Base-by-base conservation (phyloP, 1,139 yeast species). In the Blastobotrys capitulatus region DNA sequence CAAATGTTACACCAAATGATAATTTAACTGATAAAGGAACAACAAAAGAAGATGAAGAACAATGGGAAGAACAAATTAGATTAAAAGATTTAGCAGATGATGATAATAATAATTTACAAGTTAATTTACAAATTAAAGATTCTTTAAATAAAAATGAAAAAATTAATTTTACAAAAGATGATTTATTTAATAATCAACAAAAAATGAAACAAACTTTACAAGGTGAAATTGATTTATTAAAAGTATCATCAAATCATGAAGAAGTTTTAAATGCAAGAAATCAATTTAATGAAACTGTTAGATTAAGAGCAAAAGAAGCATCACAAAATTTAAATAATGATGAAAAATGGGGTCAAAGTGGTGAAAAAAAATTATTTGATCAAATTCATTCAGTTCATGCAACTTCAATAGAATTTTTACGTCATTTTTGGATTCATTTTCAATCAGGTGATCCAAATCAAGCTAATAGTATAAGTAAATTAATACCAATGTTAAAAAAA, bases 341-440 rank as follows among this genome's bases (percentile, higher is more conserved):
- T 18, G 52, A 43, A 34, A 22, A 43, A 32, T 53, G 57, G 51
- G 51, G 54, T 13, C 4, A 22, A 5, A 49, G 53, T 16, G 57
- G 52, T 5, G 58, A 53, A n/a, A 43, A 46, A 9, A 50, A 51
- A 27, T 52, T 62, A 12, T 47, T 57, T 29, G 64, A 60, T 32
- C 59, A 60, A 36, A 58, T 64, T 8, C 60, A 58, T 27, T 50
- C 79, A 31, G 71, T 80, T 18, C 89, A 84, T 60, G 77, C 82
- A 1, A 82, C 90, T 0, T 78, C 88, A 1, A 74, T 81, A 38
- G 92, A 84, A 63, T 83, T 83, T 60, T 63, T 84, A 42, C 76
- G 80, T 50, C 90, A 84, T 62, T 84, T 83, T 61, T 84, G 88
- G 84, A 63, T 74, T 6, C 81, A 79, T 59, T 80, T 78, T 58